Percentiles rank a stretch among this genome's conserved stretches.
These are phyloP conservation scores for Chrysosporium queenslandicum DNA, from an alignment of 2,329 filamentous ascomycete species.

Conservation along the genomic window DNA sequence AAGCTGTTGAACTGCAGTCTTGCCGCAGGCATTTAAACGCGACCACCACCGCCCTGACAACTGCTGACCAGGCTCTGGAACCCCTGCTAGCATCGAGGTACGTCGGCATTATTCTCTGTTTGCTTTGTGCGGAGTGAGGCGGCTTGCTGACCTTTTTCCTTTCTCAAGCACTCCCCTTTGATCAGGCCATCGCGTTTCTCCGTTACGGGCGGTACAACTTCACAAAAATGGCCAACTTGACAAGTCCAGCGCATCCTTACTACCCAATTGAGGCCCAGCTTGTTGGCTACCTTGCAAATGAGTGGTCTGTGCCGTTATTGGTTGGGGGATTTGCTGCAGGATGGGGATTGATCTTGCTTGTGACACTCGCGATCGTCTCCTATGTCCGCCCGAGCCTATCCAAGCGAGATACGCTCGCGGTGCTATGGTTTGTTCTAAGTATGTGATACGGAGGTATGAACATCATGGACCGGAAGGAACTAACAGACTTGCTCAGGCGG, in stretches of 20 bases:
- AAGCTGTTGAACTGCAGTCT: no score
- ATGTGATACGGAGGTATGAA: conserved; percentile 33
- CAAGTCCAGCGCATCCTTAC: conserved; percentile 51
- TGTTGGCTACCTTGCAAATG: conserved; percentile 56
- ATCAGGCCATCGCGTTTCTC: background rate
- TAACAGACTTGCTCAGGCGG: conserved; percentile 28
- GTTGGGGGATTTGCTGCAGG: conserved; percentile 50
- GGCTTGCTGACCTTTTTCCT: no score
- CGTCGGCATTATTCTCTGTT: background rate
- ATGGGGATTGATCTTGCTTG: conserved; percentile 48
- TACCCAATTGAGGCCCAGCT: conserved; percentile 58
- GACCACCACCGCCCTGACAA: background rate
- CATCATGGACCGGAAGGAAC: conserved; percentile 4
- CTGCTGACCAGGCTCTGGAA: background rate
- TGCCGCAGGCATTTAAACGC: background rate
- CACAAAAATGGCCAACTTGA: conserved; percentile 14
- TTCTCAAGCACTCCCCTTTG: background rate
- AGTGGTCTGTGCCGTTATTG: conserved; percentile 49
- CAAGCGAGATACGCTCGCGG: conserved; percentile 46
- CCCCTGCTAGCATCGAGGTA: background rate
- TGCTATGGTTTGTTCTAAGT: conserved; percentile 70
- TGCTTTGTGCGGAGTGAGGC: no score
- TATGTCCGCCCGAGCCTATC: conserved; percentile 45
- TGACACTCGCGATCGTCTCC: conserved; percentile 47
- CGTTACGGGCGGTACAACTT: background rate